phyloP scores from a whole-genome alignment of 2,329 filamentous ascomycete genomes.

The Nannizzia gypsea region DNA sequence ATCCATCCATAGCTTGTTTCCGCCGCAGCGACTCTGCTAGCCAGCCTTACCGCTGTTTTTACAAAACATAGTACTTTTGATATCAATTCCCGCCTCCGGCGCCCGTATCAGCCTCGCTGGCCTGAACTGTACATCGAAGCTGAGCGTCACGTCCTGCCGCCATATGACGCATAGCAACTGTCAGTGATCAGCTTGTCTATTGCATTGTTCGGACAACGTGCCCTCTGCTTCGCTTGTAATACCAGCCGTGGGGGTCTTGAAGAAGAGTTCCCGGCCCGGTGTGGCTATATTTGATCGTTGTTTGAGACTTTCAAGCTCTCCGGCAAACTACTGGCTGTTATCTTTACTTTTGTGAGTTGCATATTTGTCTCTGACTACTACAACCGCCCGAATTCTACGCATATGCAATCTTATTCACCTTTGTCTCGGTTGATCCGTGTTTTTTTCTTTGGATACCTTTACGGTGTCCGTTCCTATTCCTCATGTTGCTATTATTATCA shows the following conservation, averaged over 20 bases:
- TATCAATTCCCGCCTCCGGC: background rate
- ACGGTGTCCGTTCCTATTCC: background rate
- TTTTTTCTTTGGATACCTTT: background rate
- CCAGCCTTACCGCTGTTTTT: background rate
- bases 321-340: background rate
- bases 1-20: background rate
- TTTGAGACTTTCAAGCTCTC: background rate
- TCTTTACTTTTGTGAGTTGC: background rate
- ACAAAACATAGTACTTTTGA: background rate
- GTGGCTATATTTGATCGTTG: background rate
- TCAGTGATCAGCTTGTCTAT: background rate
- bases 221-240: background rate
- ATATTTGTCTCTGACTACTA: background rate
- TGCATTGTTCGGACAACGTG: background rate
- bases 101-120: background rate
- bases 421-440: background rate
- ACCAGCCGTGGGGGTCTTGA: background rate
- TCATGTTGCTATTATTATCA: background rate
- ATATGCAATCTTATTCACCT: background rate
- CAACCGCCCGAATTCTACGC: background rate
- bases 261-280: background rate
- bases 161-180: background rate
- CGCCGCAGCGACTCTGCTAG: background rate
- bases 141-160: background rate
- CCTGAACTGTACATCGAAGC: background rate